Evolutionary conservation across 352 stramenopile species (phyloP).

Genomic region (Phytophthora ramorum): DNA sequence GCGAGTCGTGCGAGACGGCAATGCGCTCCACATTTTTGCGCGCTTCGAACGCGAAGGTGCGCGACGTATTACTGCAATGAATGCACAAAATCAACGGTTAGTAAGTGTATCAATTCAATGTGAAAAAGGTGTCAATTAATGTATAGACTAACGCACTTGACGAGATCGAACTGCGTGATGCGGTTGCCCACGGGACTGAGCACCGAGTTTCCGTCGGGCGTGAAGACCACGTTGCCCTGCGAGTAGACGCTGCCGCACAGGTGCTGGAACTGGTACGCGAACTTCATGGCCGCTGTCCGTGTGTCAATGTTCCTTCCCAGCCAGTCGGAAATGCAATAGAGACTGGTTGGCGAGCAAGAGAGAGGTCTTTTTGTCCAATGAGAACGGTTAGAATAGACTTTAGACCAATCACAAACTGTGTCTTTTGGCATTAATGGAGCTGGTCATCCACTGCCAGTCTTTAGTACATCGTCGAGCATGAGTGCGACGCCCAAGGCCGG

Average conservation of each 20-base stretch:
- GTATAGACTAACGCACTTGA: constrained; percentile 69
- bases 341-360: constrained; percentile 48
- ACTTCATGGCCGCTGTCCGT: constrained; percentile 73
- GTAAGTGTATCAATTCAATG: background rate
- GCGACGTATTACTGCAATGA: constrained; percentile 76
- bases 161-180: constrained; percentile 95
- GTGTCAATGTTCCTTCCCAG: constrained; percentile 11
- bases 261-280: constrained; percentile 93
- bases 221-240: constrained; percentile 94
- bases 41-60: constrained; percentile 92
- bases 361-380: constrained; percentile 43
- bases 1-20: constrained; percentile 89
- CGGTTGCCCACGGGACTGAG: constrained; percentile 94
- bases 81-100: constrained; percentile 8
- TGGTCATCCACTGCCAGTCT: constrained; percentile 26
- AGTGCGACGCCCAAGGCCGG: constrained; percentile 30
- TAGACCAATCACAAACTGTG: constrained; percentile 36
- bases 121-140: constrained; percentile 1
- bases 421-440: constrained; percentile 18
- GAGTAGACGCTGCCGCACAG: constrained; percentile 94
- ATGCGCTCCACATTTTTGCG: constrained; percentile 91
- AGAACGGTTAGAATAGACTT: constrained; percentile 7
- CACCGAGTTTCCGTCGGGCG: constrained; percentile 92
- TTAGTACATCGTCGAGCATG: constrained; percentile 5
- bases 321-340: constrained; percentile 8